These are phyloP conservation scores for Fonsecaea pedrosoi DNA, from an alignment of 2,329 filamentous ascomycete genomes.

Conservation along the genomic window DNA sequence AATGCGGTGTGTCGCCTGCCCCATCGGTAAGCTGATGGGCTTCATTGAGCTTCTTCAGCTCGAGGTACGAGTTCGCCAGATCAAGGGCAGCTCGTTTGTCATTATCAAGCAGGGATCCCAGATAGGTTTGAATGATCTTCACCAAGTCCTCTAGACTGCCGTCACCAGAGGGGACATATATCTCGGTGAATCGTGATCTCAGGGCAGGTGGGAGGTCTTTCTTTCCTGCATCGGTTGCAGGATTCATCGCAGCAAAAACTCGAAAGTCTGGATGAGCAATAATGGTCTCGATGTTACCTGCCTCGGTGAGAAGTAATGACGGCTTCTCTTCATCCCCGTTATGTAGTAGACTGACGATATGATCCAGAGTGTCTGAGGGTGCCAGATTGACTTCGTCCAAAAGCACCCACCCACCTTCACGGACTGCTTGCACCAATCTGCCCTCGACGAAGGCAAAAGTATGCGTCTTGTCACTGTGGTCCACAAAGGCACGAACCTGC, in stretches of 20 bases:
- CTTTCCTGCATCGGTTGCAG: slow-evolving; percentile 95
- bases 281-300: slow-evolving; percentile 88
- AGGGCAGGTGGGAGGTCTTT: slow-evolving; percentile 88
- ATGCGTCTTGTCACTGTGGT: slow-evolving; percentile 75
- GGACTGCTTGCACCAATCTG: slow-evolving; percentile 92
- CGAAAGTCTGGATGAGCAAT: slow-evolving; percentile 90
- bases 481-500: slow-evolving; percentile 79
- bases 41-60: slow-evolving; percentile 80
- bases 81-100: slow-evolving; percentile 78
- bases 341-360: slow-evolving; percentile 84
- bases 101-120: slow-evolving; percentile 73
- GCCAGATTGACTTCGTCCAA: slow-evolving; percentile 97
- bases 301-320: slow-evolving; percentile 88
- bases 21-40: slow-evolving; percentile 90
- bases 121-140: slow-evolving; percentile 85
- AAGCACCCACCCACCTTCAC: slow-evolving; percentile 96
- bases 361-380: slow-evolving; percentile 91
- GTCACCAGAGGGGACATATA: slow-evolving; percentile 93
- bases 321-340: slow-evolving; percentile 74
- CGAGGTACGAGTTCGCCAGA: slow-evolving; percentile 84
- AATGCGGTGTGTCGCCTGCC: slow-evolving; percentile 93
- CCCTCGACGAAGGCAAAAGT: slow-evolving; percentile 96
- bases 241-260: slow-evolving; percentile 99
- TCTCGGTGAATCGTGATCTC: slow-evolving; percentile 89
- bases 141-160: slow-evolving; percentile 83